phyloP scores from a whole-genome alignment of 2,329 filamentous ascomycete species.

The Paecilomyces niveus region DNA sequence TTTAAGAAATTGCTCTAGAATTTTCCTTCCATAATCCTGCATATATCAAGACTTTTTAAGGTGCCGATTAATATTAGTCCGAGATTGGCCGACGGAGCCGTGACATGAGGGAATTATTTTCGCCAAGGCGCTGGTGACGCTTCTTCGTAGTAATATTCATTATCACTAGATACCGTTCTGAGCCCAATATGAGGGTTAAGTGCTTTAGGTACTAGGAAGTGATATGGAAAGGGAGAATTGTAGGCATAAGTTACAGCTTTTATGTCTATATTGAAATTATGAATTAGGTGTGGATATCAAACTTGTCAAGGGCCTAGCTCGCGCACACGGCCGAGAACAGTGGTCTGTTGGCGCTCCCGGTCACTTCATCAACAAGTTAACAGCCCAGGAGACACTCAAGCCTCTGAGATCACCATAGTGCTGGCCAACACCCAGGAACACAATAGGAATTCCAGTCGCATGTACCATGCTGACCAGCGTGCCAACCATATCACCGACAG shows the following conservation, averaged over 20 bases:
- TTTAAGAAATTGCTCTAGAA: background rate
- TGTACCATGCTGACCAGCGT: constrained; percentile 96
- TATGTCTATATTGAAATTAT: background rate
- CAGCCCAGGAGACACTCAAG: constrained; percentile 58
- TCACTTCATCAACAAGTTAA: constrained; percentile 53
- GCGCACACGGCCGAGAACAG: too few species aligned
- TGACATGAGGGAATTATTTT: background rate
- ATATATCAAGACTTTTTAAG: background rate
- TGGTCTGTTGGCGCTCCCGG: too few species aligned
- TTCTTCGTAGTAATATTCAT: too few species aligned
- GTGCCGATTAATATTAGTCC: too few species aligned
- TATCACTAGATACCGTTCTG: too few species aligned
- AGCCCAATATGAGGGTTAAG: background rate
- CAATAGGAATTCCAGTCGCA: constrained; percentile 89
- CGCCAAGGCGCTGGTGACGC: too few species aligned
- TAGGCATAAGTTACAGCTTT: background rate
- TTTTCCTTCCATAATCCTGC: background rate
- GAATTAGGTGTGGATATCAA: background rate
- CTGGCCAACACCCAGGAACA: constrained; percentile 75
- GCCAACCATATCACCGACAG: constrained; percentile 97
- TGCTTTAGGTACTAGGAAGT: background rate
- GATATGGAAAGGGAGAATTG: background rate
- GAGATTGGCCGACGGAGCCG: background rate
- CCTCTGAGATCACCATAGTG: constrained; percentile 60
- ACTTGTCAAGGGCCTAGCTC: too few species aligned